These are phyloP conservation scores for Pterulicium gracile DNA, from an alignment of 1,284 basidiomycete species.

Conservation along the genomic window DNA sequence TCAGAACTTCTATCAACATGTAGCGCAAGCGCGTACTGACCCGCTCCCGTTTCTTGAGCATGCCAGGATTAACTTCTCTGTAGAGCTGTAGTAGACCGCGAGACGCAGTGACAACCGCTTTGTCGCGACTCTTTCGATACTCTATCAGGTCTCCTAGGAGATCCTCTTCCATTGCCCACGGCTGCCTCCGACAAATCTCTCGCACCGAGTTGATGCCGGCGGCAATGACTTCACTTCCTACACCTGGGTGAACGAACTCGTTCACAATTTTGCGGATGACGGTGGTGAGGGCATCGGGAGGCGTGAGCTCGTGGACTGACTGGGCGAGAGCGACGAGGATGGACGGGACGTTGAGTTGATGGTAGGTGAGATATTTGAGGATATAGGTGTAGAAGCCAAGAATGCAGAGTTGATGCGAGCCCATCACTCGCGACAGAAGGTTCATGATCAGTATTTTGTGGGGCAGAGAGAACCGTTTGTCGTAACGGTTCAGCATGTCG, in stretches of 20 bases:
- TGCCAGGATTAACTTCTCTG: conserved; percentile 89
- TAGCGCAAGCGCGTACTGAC: conserved; percentile 27
- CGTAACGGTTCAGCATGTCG: conserved; percentile 76
- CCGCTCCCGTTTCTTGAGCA: conserved; percentile 85
- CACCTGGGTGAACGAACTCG: conserved; percentile 97
- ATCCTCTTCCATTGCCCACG: conserved; percentile 95
- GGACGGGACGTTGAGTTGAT: conserved; percentile 88
- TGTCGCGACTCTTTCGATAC: conserved; percentile 93
- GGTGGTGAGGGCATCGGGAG: conserved; percentile 86
- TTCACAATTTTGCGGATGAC: conserved; percentile 87
- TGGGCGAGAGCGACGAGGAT: conserved; percentile 95
- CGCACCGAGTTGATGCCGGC: conserved; percentile 93
- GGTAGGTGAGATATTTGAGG: conserved; percentile 87
- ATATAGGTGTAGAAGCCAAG: conserved; percentile 97
- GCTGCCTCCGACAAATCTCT: conserved; percentile 88
- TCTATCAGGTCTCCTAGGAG: conserved; percentile 87
- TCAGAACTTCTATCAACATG: conserved; percentile 1
- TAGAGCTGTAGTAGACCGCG: conserved; percentile 88
- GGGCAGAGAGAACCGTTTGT: conserved; percentile 90
- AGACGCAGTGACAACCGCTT: conserved; percentile 83
- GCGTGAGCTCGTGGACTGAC: conserved; percentile 92
- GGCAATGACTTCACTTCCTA: conserved; percentile 90
- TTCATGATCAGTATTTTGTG: conserved; percentile 98
- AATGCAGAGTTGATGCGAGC: conserved; percentile 86
- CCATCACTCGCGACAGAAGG: conserved; percentile 92